phyloP scores from a whole-genome alignment of 192 early-diverging fungal genomes.

The Dispira parvispora region DNA sequence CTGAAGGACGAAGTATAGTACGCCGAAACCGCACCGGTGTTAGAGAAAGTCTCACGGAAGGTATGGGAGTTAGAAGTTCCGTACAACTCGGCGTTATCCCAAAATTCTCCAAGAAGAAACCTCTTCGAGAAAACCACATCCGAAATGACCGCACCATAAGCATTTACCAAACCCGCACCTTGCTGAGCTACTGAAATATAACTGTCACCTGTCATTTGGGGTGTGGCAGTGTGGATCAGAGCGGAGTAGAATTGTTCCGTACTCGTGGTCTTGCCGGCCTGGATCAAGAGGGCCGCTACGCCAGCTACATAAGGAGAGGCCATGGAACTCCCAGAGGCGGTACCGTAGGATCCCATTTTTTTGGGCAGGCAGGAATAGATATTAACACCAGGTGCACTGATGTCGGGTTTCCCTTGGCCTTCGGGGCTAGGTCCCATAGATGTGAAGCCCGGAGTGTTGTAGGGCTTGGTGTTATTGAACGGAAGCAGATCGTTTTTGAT shows the following conservation, averaged over 20 bases:
- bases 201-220: background rate
- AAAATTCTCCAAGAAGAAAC: background rate
- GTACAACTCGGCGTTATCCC: background rate
- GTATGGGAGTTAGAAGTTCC: too few relatives aligned
- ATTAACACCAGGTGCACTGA: slow-evolving; percentile 31
- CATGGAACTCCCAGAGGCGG: slow-evolving; percentile 40
- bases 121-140: background rate
- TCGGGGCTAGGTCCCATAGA: slow-evolving; percentile 37
- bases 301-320: slow-evolving; percentile 39
- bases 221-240: background rate
- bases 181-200: background rate
- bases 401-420: slow-evolving; percentile 28
- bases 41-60: too few relatives aligned
- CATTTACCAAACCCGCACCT: background rate
- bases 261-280: background rate
- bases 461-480: background rate
- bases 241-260: background rate
- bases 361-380: slow-evolving; percentile 35
- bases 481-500: background rate
- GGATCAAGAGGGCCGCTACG: slow-evolving; percentile 18
- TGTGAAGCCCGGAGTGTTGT: slow-evolving; percentile 18
- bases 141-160: background rate
- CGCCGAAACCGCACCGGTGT: too few relatives aligned
- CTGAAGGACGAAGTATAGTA: too few relatives aligned
- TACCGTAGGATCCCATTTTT: slow-evolving; percentile 23